Evolutionary conservation across 192 early-diverging fungal genomes (phyloP).

Genomic region (Podila minutissima): DNA sequence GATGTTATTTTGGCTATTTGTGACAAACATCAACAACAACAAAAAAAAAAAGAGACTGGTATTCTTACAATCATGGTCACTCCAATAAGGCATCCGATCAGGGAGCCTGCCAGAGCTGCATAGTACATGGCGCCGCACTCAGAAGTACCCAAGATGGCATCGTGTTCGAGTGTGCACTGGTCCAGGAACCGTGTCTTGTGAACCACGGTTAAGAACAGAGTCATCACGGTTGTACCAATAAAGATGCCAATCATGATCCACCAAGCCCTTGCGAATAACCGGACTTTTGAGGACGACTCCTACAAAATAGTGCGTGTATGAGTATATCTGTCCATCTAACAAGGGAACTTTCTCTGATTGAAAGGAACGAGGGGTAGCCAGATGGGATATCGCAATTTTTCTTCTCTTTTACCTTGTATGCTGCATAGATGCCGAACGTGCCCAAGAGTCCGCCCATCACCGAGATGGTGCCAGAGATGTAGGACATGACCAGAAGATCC

Average conservation of each 20-base stretch:
- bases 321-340: neutral
- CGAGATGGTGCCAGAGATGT: constrained; percentile 38
- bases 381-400: neutral
- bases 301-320: neutral
- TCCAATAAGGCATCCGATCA: constrained; percentile 38
- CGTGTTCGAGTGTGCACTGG: constrained; percentile 23
- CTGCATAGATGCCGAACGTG: constrained; percentile 37
- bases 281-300: constrained; percentile 29
- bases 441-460: constrained; percentile 26
- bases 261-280: constrained; percentile 32
- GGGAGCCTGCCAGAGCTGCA: constrained; percentile 30
- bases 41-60: neutral
- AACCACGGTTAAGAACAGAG: constrained; percentile 23
- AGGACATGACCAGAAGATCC: constrained; percentile 34
- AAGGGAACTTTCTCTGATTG: too few species aligned
- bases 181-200: constrained; percentile 27
- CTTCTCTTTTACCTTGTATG: constrained; percentile 24
- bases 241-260: constrained; percentile 41
- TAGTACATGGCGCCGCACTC: constrained; percentile 42
- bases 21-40: neutral
- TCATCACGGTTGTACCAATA: constrained; percentile 33
- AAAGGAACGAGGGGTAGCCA: neutral
- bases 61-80: constrained; percentile 44
- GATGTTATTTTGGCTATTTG: neutral
- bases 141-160: neutral